Percentiles rank a stretch among this genome's conserved stretches.
Conservation (phyloP, 805 yeast species). For the Millerago galiae region DNA sequence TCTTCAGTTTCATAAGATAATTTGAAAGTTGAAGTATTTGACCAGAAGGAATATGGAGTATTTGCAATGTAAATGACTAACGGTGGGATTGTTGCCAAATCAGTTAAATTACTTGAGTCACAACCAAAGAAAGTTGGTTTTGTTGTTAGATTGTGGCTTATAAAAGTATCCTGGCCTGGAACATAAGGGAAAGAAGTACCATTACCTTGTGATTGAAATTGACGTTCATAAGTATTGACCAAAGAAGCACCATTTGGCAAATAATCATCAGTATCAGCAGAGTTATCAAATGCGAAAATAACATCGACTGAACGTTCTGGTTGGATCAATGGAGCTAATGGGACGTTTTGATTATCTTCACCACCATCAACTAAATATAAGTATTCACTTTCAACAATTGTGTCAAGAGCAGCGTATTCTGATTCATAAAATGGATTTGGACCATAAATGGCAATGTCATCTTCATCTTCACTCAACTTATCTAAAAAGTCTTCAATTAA, state of each 20-base stretch:
- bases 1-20: constrained; percentile 55
- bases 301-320: constrained; percentile 53
- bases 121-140: constrained; percentile 84
- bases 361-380: constrained; percentile 66
- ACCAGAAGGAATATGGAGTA: constrained; percentile 52
- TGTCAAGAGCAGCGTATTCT: constrained; percentile 28
- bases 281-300: constrained; percentile 57
- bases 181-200: constrained; percentile 73
- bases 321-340: constrained; percentile 55
- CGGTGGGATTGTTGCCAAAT: constrained; percentile 55
- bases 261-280: constrained; percentile 51
- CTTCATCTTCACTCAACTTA: constrained; percentile 41
- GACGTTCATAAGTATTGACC: constrained; percentile 50
- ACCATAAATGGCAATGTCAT: constrained; percentile 59
- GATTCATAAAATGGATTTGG: constrained; percentile 67
- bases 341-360: constrained; percentile 57
- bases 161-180: constrained; percentile 61
- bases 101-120: constrained; percentile 55
- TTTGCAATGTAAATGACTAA: constrained; percentile 75
- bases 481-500: constrained; percentile 38
- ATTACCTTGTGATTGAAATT: constrained; percentile 42
- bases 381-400: constrained; percentile 35
- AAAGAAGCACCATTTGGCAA: constrained; percentile 71
- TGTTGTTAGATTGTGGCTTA: constrained; percentile 52
- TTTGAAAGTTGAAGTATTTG: constrained; percentile 71